Percentiles rank a stretch among this genome's conserved stretches.
Conservation (phyloP, 2,329 filamentous ascomycete genomes). For the Arthrobotrys iridis region DNA sequence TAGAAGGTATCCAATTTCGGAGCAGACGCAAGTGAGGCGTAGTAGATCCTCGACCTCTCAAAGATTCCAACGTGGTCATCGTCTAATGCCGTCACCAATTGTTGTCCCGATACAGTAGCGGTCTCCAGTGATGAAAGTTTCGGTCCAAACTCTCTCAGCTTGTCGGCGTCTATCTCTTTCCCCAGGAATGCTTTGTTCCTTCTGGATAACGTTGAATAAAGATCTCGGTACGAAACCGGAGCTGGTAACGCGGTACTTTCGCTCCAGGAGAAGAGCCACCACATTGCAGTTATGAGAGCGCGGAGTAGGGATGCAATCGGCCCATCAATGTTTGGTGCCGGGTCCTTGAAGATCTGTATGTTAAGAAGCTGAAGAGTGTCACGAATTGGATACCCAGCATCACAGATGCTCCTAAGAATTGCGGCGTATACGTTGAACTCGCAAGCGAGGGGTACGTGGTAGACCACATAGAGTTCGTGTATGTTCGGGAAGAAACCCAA, state of each 20-base stretch:
- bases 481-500: not conserved
- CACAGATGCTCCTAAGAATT: constrained; percentile 3
- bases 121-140: not conserved
- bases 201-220: not conserved
- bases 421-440: constrained; percentile 4
- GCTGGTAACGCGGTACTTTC: not conserved
- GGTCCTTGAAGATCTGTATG: not conserved
- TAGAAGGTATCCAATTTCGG: not conserved
- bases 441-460: not conserved
- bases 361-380: not conserved
- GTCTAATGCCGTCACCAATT: not conserved
- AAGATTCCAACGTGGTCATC: constrained; percentile 3
- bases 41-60: not conserved
- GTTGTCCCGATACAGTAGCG: not conserved
- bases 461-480: not conserved
- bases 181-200: not conserved
- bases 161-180: not conserved
- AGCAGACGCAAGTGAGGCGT: not conserved
- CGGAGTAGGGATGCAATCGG: constrained; percentile 1
- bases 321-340: constrained; percentile 6
- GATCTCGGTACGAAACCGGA: not conserved
- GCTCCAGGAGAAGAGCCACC: constrained; percentile 5
- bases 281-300: not conserved
- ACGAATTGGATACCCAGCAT: not conserved
- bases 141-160: not conserved